Base-by-base conservation (phyloP, 2,329 filamentous ascomycete species). In the Pseudogymnoascus destructans region DNA sequence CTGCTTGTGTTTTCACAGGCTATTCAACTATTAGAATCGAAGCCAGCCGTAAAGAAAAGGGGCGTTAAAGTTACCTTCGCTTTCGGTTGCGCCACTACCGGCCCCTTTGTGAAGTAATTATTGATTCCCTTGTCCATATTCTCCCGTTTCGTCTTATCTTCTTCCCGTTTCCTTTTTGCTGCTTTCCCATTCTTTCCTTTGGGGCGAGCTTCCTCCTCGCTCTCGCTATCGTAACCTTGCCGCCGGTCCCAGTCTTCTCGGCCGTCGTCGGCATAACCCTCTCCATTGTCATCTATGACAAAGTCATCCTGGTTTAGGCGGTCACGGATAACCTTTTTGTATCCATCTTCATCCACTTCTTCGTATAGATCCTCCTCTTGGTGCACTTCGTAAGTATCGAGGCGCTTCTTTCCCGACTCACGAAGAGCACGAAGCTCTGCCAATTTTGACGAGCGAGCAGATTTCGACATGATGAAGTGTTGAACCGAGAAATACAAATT, bases 201-300 rank as follows among this genome's bases (percentile, higher is more conserved):
- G 4, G 68, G 65, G 3, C 72, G 69, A 62, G 70, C 69, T 33
- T 88, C 81, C 33, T 85, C 85, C 40, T 95, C 89, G 61, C 84
- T 91, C 61, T 93, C 89, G 33, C 84, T 87, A 62, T 85, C 79
- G 70, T 86, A 81, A 62, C 79, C 77, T 69, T 81, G 75, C 60
- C 77, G 77, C 64, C 78, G 75, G 72, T 92, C 84, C 91, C 92
- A 92, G 66, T 97, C 93, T 73, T 95, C 91, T 58, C 93, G 85
- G 61, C 93, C 93, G 69, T 97, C 93, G 70, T 97, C 92, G 64
- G 89, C 92, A 68, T 98, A 98, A 35, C 93, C 92, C 70, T 92
- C 89, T 68, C 92, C 92, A 74, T 96, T 95, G 74, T 98, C 93
- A 75, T 97, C 93, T 61, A 98, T 91, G 57, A 98, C 92, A 68